These are phyloP conservation scores for Phytophthora macrochlamydospora DNA, from an alignment of 352 stramenopile species.

Conservation along the genomic window DNA sequence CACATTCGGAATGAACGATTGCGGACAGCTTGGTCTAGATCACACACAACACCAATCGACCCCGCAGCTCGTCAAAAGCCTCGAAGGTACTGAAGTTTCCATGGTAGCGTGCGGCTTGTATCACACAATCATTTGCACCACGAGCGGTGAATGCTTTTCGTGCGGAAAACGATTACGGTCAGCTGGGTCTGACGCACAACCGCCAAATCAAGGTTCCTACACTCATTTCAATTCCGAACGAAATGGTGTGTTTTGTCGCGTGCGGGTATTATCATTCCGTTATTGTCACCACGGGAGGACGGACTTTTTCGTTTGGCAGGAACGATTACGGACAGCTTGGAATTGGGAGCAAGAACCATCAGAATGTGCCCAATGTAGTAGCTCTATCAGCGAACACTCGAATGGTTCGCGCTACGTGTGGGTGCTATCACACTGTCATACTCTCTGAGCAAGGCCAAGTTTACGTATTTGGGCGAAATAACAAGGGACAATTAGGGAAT, in stretches of 20 bases:
- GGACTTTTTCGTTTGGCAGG: conserved; percentile 80
- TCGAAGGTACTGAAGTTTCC: conserved; percentile 74
- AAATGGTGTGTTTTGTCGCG: conserved; percentile 80
- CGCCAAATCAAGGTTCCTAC: conserved; percentile 76
- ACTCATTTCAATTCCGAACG: conserved; percentile 61
- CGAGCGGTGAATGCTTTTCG: conserved; percentile 67
- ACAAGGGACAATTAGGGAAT: conserved; percentile 90
- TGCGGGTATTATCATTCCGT: conserved; percentile 89
- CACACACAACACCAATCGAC: conserved; percentile 78
- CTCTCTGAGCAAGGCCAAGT: conserved; percentile 86
- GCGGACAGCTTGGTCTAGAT: conserved; percentile 83
- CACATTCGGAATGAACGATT: conserved; percentile 92
- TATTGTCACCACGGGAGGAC: conserved; percentile 65
- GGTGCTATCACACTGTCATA: conserved; percentile 88
- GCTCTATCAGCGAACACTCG: conserved; percentile 68
- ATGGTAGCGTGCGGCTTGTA: conserved; percentile 87
- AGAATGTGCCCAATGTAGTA: conserved; percentile 76
- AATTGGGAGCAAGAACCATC: conserved; percentile 85
- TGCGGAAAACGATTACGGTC: conserved; percentile 90
- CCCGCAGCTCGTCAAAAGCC: conserved; percentile 73
- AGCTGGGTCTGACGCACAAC: conserved; percentile 82
- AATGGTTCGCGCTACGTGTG: conserved; percentile 79
- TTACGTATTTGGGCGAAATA: conserved; percentile 88
- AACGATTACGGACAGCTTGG: conserved; percentile 90
- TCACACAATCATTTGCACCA: conserved; percentile 82